Base-by-base conservation (phyloP, 805 yeast species). In the Debaryomyces castellii region DNA sequence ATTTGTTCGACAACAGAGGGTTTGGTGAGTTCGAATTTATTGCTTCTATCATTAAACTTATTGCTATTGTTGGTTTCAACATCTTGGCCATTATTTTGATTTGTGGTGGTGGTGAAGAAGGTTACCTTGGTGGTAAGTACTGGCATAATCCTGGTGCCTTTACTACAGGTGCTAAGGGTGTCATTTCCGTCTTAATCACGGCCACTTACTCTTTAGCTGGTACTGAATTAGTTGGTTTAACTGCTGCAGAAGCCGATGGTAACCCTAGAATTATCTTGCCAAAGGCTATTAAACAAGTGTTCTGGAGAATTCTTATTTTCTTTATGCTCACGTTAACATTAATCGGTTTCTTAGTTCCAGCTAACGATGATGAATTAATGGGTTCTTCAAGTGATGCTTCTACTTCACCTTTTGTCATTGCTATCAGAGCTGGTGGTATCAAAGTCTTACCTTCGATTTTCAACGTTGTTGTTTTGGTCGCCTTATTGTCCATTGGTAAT, bases 171-270 rank as follows among this genome's bases (percentile, higher is more conserved):
- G 63, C 64, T 43, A 70, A 70, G 48, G 76, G 76, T 1, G 62
- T 67, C 25, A 58, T 68, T 10, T 60, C 68, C 8, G 74, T 69
- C 17, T 62, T 69, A 45, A 60, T 70, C 43, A 60, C 73, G 0
- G 76, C 76, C 23, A 67, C 73, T 1, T 70, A 69, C 55, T 69
- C 74, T 14, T 61, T 70, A 48, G 74, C 76, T 8, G 75, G 75
- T 1, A 69, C 75, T 5, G 75, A 70, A 51, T 60, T 70, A 44
- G 66, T 70, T 35, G 71, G 73, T 6, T 59, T 70, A 46, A 69
- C 75, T 3, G 66, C 71, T 2, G 58, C 67, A 5, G 75, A 70
- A 52, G 59, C 73, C 1, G 67, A 59, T 54, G 62, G 59, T 43
- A 53, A 70, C 52, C 74, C 76, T 5, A 58, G 75, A 44, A 60